Percentiles rank a stretch among this genome's conserved stretches.
Evolutionary conservation across 2,329 filamentous ascomycete species (phyloP).

Genomic region (Aurifilum marmelostoma): DNA sequence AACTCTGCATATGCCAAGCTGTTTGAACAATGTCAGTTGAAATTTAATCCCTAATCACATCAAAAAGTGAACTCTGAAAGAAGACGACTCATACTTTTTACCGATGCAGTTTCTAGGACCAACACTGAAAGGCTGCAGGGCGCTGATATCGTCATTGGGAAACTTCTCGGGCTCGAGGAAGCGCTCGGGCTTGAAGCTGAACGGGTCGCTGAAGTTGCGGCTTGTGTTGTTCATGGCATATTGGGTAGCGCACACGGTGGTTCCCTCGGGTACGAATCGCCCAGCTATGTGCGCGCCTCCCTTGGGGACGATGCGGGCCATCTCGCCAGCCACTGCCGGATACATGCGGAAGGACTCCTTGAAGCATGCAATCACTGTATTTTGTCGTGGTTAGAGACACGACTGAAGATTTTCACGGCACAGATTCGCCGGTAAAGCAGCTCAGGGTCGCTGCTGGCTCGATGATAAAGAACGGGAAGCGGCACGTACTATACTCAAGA

Average conservation of each 20-base stretch:
- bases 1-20: constrained; percentile 56
- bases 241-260: constrained; percentile 47
- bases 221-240: constrained; percentile 49
- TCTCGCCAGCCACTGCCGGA: constrained; percentile 37
- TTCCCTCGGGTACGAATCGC: constrained; percentile 40
- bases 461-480: constrained; percentile 42
- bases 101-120: constrained; percentile 56
- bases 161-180: constrained; percentile 48
- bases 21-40: not conserved
- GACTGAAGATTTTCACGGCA: not conserved
- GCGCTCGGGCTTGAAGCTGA: constrained; percentile 51
- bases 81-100: constrained; percentile 52
- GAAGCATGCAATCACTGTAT: constrained; percentile 40
- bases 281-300: constrained; percentile 41
- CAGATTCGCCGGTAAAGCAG: too few relatives aligned
- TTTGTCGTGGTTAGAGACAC: too few relatives aligned
- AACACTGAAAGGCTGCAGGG: constrained; percentile 51
- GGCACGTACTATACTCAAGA: constrained; percentile 45
- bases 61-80: not conserved
- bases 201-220: constrained; percentile 48
- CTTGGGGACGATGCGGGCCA: constrained; percentile 38
- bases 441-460: not conserved
- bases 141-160: constrained; percentile 45
- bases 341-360: constrained; percentile 43
- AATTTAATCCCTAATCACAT: too few relatives aligned